Conservation (phyloP, 768 basidiomycete species). For the Suillus tomentosus region DNA sequence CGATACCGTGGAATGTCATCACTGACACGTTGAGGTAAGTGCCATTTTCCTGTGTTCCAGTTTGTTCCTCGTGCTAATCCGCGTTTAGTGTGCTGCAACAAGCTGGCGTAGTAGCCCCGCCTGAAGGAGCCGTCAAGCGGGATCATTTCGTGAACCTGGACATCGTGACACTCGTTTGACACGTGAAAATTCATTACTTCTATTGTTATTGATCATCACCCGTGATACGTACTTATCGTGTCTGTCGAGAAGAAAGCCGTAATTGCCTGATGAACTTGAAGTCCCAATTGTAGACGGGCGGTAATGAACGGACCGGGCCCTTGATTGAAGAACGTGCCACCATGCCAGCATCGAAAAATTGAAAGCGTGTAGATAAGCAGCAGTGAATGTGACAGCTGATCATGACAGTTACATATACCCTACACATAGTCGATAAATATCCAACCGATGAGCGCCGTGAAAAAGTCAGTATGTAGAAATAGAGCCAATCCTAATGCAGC, state of each 20-base stretch:
- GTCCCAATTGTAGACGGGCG: neutral
- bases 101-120: constrained; percentile 66
- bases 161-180: constrained; percentile 53
- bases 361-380: neutral
- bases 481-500: neutral
- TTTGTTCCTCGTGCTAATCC: constrained; percentile 11
- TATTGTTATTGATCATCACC: neutral
- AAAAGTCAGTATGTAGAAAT: neutral
- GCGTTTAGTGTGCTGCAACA: constrained; percentile 63
- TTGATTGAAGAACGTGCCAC: neutral
- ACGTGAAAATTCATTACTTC: neutral
- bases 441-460: neutral
- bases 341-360: neutral
- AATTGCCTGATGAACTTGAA: neutral
- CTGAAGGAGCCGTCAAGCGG: constrained; percentile 57
- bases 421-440: neutral
- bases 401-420: neutral
- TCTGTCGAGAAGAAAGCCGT: neutral
- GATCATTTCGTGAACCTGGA: constrained; percentile 56
- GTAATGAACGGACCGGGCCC: neutral
- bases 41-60: neutral
- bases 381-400: neutral
- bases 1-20: constrained; percentile 67
- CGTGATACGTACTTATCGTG: neutral
- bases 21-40: constrained; percentile 69